Evolutionary conservation across 2,329 filamentous ascomycete genomes (phyloP).

Genomic region (Verticillium klebahnii): DNA sequence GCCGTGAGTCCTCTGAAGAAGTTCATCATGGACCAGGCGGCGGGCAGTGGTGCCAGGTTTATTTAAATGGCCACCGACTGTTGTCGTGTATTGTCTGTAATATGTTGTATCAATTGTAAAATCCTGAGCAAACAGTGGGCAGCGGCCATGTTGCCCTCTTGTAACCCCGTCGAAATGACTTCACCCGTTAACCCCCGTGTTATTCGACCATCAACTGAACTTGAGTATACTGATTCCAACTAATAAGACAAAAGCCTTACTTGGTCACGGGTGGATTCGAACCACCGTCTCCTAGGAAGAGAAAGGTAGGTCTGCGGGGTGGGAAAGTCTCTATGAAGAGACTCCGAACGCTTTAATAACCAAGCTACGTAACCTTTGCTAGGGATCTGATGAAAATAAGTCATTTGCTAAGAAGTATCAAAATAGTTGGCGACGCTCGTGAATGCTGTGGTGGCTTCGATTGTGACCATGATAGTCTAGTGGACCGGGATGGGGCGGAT

Average conservation of each 20-base stretch:
- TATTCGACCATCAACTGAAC: too few species aligned
- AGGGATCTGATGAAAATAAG: not conserved
- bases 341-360: not conserved
- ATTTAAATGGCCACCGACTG: constrained; percentile 15
- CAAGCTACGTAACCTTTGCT: not conserved
- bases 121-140: not conserved
- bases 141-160: too few species aligned
- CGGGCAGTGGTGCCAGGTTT: constrained; percentile 48
- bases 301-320: not conserved
- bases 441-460: not conserved
- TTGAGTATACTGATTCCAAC: not conserved
- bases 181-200: too few species aligned
- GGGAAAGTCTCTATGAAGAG: not conserved
- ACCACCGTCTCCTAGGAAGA: not conserved
- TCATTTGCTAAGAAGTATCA: not conserved
- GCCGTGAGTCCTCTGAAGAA: constrained; percentile 70
- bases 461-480: not conserved
- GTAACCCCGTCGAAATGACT: too few species aligned
- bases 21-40: constrained; percentile 76
- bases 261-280: not conserved
- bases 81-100: constrained; percentile 1
- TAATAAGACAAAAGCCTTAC: not conserved
- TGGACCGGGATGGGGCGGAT: not conserved
- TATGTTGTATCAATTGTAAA: constrained; percentile 4
- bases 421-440: too few species aligned